Conservation (phyloP, 306 rosid species). For the Vigna mungo region DNA sequence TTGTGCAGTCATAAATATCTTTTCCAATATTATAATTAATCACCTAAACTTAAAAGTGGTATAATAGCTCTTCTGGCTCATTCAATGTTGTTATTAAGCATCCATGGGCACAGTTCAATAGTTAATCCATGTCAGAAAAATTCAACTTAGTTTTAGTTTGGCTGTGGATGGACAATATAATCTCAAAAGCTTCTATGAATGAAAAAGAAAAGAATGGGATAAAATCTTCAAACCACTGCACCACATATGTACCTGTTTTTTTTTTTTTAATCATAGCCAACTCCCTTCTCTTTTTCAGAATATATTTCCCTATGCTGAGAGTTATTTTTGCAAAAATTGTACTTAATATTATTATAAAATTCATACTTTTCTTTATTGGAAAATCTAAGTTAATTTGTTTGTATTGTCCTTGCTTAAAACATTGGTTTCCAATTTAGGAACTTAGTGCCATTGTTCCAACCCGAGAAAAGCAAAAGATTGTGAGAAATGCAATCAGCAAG, state of each 20-base stretch:
- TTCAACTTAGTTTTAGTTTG: not conserved
- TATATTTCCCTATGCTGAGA: constrained; percentile 10
- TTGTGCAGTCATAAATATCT: not conserved
- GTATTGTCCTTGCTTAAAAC: constrained; percentile 6
- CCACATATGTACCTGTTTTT: not conserved
- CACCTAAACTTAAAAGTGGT: constrained; percentile 23
- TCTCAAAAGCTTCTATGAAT: not conserved
- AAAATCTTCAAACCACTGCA: constrained; percentile 14
- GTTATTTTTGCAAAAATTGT: constrained; percentile 24
- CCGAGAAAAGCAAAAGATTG: constrained; percentile 93
- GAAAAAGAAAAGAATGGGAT: not conserved
- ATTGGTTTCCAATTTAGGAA: constrained; percentile 64
- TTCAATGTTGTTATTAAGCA: not conserved
- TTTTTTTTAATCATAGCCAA: constrained; percentile 23
- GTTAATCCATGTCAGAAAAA: not conserved
- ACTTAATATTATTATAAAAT: not conserved
- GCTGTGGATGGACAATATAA: not conserved
- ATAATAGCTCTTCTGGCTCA: not conserved
- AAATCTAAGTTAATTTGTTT: constrained; percentile 29
- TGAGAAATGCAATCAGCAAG: constrained; percentile 95
- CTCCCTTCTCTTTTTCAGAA: not conserved
- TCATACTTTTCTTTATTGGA: constrained; percentile 21
- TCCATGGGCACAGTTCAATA: constrained; percentile 1
- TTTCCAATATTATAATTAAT: constrained; percentile 10
- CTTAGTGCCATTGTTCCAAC: constrained; percentile 97